Base-by-base conservation (phyloP, 2,329 filamentous ascomycete species). In the Apiospora sp. region DNA sequence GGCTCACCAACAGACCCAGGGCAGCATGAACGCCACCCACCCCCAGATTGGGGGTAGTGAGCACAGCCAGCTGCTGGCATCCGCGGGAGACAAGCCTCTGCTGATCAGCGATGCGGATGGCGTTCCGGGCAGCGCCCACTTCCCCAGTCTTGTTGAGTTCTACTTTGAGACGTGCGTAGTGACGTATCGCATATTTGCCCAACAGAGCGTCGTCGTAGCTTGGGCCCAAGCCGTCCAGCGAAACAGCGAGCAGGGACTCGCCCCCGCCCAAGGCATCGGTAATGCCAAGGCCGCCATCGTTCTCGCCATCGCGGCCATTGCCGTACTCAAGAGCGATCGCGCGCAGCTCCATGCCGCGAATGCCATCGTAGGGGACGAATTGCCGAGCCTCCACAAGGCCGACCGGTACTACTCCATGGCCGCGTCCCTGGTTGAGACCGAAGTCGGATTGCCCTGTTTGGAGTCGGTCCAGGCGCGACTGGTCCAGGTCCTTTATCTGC, bases 381-480 rank as follows among this genome's bases (percentile, higher is more conserved):
- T n/a, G 8, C 41, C 75, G 6, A 74, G 79, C 0, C 44, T 37
- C n/a, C 51, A 22, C 48, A 67, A 67, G 27, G 16, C 44, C 46
- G 70, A 71, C 54, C 7, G 68, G 69, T 67, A 54, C 49, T 43
- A 71, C 71, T 81, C 81, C 22, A 80, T 83, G 0, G 83, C 86
- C 0, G 30, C 27, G 27, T 74, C 74, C 13, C 81, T 87, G n/a
- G 80, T 86, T 0, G 82, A 84, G 0, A 80, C 82, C 48, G 89
- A 91, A 72, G 86, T 86, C 0, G 89, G 89, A 0, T 83, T 86
- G 7, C 87, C 88, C 0, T 84, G 83, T 22, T 75, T 91, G 1
- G 87, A 90, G 51, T 88, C 87, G 0, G 88, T 89, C 0, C 90
- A 92, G 77, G 88, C 87, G 27, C 83, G 88, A 41, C 78, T 91